A percentile compares a stretch with the other conserved stretches of the same genome.
phyloP scores from a whole-genome alignment of 495 filamentous ascomycete species.

The Achaetomiella virescens region DNA sequence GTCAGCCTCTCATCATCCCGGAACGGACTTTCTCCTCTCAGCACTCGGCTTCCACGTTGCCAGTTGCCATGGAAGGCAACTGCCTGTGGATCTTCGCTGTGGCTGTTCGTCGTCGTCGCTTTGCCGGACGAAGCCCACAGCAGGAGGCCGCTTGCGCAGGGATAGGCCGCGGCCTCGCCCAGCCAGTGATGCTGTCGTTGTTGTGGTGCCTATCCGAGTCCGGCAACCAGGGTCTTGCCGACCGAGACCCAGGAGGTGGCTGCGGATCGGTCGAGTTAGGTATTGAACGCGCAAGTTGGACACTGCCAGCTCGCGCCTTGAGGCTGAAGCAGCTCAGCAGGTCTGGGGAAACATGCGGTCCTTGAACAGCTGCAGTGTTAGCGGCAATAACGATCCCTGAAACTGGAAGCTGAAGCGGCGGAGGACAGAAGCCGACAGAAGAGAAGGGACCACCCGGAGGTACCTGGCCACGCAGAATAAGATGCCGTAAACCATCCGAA shows the following conservation, averaged over 20 bases:
- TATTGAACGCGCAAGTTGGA: neutral
- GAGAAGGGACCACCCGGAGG: slow-evolving; percentile 18
- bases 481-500: slow-evolving; percentile 29
- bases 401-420: slow-evolving; percentile 13
- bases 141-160: slow-evolving; percentile 14
- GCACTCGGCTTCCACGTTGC: neutral
- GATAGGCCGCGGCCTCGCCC: slow-evolving; percentile 2
- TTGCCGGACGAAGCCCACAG: slow-evolving; percentile 2
- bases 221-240: neutral
- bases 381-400: slow-evolving; percentile 9
- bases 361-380: slow-evolving; percentile 16
- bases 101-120: neutral
- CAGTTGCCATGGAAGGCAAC: slow-evolving; percentile 8
- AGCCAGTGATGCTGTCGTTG: neutral
- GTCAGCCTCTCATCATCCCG: too few relatives aligned
- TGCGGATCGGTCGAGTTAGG: neutral
- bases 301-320: neutral
- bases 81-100: slow-evolving; percentile 2
- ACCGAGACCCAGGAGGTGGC: neutral
- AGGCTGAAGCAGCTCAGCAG: neutral
- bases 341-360: neutral
- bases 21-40: neutral
- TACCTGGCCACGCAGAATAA: neutral
- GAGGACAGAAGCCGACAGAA: slow-evolving; percentile 29
- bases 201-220: neutral